Evolutionary conservation across 1,139 yeast genomes (phyloP), one percentile per base, ranked within the genome.

Genomic region (Saccharomycopsis phalli): DNA sequence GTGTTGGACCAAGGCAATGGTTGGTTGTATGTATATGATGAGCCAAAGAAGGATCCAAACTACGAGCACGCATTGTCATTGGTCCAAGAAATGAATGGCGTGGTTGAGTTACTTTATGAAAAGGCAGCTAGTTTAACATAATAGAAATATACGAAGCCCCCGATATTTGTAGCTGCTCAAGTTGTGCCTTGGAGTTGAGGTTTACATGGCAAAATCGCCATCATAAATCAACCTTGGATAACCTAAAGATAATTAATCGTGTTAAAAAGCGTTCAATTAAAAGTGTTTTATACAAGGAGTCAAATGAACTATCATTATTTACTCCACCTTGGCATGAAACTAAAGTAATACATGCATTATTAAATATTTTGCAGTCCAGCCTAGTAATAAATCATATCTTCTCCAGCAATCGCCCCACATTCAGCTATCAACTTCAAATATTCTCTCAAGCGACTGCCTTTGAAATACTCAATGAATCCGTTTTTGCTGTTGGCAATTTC

Each of bases 1-100:
- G 97, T 93, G 35, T 69, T 91, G 53, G 98, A 91, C 60, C 99
- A 91, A 66, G 98, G 98, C 35, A 88, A 88, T 58, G 98, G 98
- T 4, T 91, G 97, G 95, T 72, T 91, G 52, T 80, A 87, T 51
- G 76, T 91, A 45, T 91, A 84, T 55, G 94, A 86, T 47, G 86
- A 88, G 56, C 95, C 95, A 36, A 76, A 75, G 56, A 76, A 78
- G 48, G 97, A 91, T 60, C 84, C 87, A 32, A 80, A 94, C 35
- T 93, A 91, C 56, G 94, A 82, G 50, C 78, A 91, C 37, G 83
- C 94, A 30, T 72, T 91, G 50, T 94, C 83, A 45, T 75, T 94
- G 53, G 77, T 93, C 43, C 83, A 82, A 58, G 83, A 84, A 56
- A 78, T 91, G 76, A 81, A 93, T 26, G 74, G 68, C 47, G 96